phyloP scores from a whole-genome alignment of 2,329 filamentous ascomycete species.

The Fusarium sp. region DNA sequence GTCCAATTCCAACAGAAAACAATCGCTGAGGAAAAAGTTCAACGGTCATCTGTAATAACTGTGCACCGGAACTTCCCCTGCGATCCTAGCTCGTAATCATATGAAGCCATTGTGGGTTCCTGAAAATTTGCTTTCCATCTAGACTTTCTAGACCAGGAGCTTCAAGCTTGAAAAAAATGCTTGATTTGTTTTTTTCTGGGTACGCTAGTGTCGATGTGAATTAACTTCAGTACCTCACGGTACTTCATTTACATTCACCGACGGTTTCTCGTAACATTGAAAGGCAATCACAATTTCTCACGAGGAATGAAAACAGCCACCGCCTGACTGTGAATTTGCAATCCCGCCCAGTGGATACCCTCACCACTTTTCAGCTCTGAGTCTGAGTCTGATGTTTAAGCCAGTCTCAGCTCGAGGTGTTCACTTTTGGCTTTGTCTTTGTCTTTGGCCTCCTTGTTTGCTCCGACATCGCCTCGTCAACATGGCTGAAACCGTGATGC shows the following conservation, averaged over 20 bases:
- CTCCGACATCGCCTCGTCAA: conserved; percentile 11
- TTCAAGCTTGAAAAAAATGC: conserved; percentile 18
- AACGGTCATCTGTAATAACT: conserved; percentile 18
- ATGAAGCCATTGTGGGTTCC: conserved; percentile 31
- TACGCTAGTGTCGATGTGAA: conserved; percentile 25
- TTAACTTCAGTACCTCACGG: conserved; percentile 22
- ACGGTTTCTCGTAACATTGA: conserved; percentile 11
- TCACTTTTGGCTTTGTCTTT: conserved; percentile 1
- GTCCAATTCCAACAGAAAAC: background rate
- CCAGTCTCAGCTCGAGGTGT: no score
- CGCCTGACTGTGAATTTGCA: conserved; percentile 17
- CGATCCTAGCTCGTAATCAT: conserved; percentile 2
- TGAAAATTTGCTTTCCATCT: conserved; percentile 37
- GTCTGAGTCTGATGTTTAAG: conserved; percentile 1
- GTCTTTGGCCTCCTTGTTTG: background rate
- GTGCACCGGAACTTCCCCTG: conserved; percentile 9
- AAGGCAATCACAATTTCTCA: conserved; percentile 15
- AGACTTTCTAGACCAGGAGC: conserved; percentile 32
- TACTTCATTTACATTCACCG: conserved; percentile 17
- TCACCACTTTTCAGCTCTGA: conserved; percentile 13
- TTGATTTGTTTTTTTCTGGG: conserved; percentile 4
- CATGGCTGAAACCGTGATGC: conserved; percentile 40
- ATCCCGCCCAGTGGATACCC: conserved; percentile 12
- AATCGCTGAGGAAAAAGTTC: conserved; percentile 2
- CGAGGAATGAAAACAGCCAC: conserved; percentile 30